phyloP scores from a whole-genome alignment of 1,284 basidiomycete species.

The Coniferiporia weirii region DNA sequence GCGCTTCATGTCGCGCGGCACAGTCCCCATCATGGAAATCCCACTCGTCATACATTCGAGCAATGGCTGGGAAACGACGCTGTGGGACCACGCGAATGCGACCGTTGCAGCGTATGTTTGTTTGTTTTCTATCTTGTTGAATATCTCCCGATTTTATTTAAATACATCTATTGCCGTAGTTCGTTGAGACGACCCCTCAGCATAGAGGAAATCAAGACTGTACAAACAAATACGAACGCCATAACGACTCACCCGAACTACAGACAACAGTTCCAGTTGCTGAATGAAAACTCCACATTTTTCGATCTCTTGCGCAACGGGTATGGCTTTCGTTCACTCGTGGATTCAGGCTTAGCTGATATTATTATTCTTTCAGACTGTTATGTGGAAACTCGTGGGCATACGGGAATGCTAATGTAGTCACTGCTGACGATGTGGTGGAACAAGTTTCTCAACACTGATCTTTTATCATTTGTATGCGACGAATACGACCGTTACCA shows the following conservation, averaged over 20 bases:
- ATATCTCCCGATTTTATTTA: neutral
- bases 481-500: neutral
- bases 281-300: slow-evolving; percentile 15
- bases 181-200: neutral
- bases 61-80: slow-evolving; percentile 5
- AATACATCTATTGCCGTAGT: neutral
- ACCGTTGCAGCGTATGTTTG: slow-evolving; percentile 4
- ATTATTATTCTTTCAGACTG: neutral
- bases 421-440: neutral
- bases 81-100: slow-evolving; percentile 11
- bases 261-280: slow-evolving; percentile 7
- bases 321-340: neutral
- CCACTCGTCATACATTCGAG: slow-evolving; percentile 6
- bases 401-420: neutral
- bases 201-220: slow-evolving; percentile 13
- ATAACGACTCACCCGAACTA: neutral
- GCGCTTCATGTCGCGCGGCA: slow-evolving; percentile 2
- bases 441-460: slow-evolving; percentile 6
- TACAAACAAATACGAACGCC: slow-evolving; percentile 7
- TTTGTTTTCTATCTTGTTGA: neutral
- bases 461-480: neutral
- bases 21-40: slow-evolving; percentile 7
- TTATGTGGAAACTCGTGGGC: slow-evolving; percentile 4
- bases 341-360: neutral
- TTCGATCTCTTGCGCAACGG: slow-evolving; percentile 12